Base-by-base conservation (phyloP, 2,329 filamentous ascomycete species). In the Paraconiothyrium brasiliense region DNA sequence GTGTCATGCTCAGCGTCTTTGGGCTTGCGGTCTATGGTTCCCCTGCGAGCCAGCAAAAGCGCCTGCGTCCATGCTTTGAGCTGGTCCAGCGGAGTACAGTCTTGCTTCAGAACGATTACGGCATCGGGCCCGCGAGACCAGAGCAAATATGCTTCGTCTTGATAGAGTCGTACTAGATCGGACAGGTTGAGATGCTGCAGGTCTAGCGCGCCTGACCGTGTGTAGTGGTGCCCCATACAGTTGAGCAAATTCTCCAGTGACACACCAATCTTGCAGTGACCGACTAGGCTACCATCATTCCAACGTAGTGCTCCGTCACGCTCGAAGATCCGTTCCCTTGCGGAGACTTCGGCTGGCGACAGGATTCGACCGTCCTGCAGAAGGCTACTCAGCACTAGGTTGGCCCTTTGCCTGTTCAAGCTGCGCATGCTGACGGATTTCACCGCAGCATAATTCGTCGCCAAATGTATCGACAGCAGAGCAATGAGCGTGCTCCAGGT, bases 391-490 rank as follows among this genome's bases (percentile, higher is more conserved):
- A 94, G 89, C 1, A 97, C 83, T 22, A 97, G 88, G 51, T 90
- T 92, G 1, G 93, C 92, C 39, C 95, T 87, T 78, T 98, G 94
- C 24, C 92, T 86, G 79, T 97, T 98, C 39, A 98, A 83, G 7
- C 88, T 92, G 43, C 87, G 86, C 89, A 98, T 92, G 74, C 88
- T 89, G 16, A 99, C 94, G 52, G 91, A 86, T 64, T 90, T 86
- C 5, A 99, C 94, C 46, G 93, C 95, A 37, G 88, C 84, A 77
- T 96, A 94, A 78, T 98, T 98, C 70, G 91, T 93, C 73, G 85
- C 86, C 7, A 98, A 85, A 78, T 98, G 95, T 7, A 92, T 81
- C 13, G 87, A 82, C 16, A 97, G 85, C 22, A 98, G 85, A 2
- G 87, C 65, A 0, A 94, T 79, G 80, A 97, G 88, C 60, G 90